Conservation (phyloP, 805 yeast genomes). For the Ogataea pilisensis region DNA sequence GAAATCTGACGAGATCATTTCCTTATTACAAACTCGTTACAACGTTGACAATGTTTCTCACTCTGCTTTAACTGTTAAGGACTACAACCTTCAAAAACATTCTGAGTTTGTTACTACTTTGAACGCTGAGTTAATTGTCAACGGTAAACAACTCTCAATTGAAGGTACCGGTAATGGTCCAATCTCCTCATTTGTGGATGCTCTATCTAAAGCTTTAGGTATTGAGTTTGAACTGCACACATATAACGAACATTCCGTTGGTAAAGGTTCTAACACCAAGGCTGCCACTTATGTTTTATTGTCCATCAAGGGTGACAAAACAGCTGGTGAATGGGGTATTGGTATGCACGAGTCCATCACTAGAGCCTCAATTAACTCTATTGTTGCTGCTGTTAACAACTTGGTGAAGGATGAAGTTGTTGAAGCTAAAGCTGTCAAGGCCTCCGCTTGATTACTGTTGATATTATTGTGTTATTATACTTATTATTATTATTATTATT, state of each 20-base stretch:
- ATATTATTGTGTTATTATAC: neutral
- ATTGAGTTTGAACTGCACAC: constrained; percentile 57
- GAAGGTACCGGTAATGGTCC: constrained; percentile 75
- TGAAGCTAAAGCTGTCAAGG: constrained; percentile 8
- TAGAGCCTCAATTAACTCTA: constrained; percentile 72
- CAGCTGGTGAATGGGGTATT: constrained; percentile 69
- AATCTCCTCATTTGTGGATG: constrained; percentile 67
- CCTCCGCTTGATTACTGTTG: constrained; percentile 3
- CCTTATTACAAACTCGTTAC: constrained; percentile 52
- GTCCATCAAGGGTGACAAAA: constrained; percentile 19
- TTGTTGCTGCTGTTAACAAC: constrained; percentile 59
- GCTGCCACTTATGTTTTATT: constrained; percentile 66
- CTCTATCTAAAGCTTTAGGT: constrained; percentile 49
- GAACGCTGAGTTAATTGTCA: constrained; percentile 37
- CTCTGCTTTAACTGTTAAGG: constrained; percentile 34
- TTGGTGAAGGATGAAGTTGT: constrained; percentile 24
- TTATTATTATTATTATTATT: neutral
- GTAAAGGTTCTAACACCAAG: constrained; percentile 63
- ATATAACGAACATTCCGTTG: constrained; percentile 71
- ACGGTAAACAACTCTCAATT: constrained; percentile 33
- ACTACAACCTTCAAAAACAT: constrained; percentile 36
- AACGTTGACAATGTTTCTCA: constrained; percentile 39
- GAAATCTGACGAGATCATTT: constrained; percentile 59
- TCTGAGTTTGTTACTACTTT: constrained; percentile 40
- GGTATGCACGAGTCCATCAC: constrained; percentile 90